phyloP scores from a whole-genome alignment of 768 basidiomycete species.

The Nidularia pulvinata region DNA sequence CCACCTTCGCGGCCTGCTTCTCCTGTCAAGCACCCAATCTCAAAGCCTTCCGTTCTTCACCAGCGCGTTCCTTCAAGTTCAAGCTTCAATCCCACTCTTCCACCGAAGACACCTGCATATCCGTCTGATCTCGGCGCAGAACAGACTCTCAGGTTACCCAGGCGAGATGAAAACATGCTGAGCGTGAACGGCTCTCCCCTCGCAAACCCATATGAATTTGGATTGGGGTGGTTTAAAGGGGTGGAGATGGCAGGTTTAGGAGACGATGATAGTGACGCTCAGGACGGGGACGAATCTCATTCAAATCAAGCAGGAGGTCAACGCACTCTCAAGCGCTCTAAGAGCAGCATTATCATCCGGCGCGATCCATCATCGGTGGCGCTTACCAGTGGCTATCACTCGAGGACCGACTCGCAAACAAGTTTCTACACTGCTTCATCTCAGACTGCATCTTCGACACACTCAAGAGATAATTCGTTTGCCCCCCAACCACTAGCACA shows the following conservation, averaged over 20 bases:
- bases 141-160: constrained; percentile 59
- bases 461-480: constrained; percentile 44
- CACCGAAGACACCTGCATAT: constrained; percentile 53
- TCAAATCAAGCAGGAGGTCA: constrained; percentile 15
- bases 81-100: constrained; percentile 73
- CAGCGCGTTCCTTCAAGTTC: constrained; percentile 56
- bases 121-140: constrained; percentile 26
- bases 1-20: constrained; percentile 44
- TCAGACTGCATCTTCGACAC: constrained; percentile 31
- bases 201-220: constrained; percentile 74
- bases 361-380: constrained; percentile 53
- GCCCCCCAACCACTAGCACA: constrained; percentile 15
- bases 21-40: constrained; percentile 44
- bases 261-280: constrained; percentile 25
- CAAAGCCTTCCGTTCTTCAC: constrained; percentile 16
- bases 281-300: too few relatives aligned
- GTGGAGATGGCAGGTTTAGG: constrained; percentile 33
- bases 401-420: constrained; percentile 53
- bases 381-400: constrained; percentile 32
- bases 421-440: constrained; percentile 38
- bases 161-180: constrained; percentile 76
- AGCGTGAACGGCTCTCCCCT: constrained; percentile 85
- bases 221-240: constrained; percentile 56
- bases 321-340: constrained; percentile 41
- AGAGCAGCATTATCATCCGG: constrained; percentile 63